Evolutionary conservation across 208 protist genomes (phyloP).

Genomic region (Phytomonas francai): DNA sequence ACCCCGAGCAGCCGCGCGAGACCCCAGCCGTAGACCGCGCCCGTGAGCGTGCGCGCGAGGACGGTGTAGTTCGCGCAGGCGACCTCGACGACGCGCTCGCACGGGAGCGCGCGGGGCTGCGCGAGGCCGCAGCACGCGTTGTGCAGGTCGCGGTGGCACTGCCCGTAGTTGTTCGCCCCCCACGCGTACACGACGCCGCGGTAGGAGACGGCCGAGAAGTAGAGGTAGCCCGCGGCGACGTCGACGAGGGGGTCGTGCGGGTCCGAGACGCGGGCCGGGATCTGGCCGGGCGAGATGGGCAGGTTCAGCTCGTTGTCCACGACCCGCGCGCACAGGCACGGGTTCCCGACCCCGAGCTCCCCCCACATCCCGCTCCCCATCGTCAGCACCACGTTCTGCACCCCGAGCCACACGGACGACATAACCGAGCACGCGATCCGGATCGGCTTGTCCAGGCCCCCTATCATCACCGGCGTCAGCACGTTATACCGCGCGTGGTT

Average conservation of each 20-base stretch:
- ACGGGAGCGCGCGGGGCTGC: constrained; percentile 26
- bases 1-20: constrained; percentile 47
- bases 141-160: constrained; percentile 46
- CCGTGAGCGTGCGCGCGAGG: constrained; percentile 45
- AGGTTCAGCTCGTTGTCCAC: constrained; percentile 55
- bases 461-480: constrained; percentile 68
- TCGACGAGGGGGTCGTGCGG: constrained; percentile 49
- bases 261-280: constrained; percentile 29
- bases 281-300: constrained; percentile 54
- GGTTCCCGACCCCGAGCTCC: constrained; percentile 64
- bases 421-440: constrained; percentile 57
- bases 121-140: constrained; percentile 47
- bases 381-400: constrained; percentile 46
- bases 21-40: constrained; percentile 70
- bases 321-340: constrained; percentile 42
- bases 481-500: constrained; percentile 49
- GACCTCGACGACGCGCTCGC: constrained; percentile 51
- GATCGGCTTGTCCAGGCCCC: constrained; percentile 61
- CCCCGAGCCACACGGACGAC: constrained; percentile 59
- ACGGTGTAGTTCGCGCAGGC: constrained; percentile 59
- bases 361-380: constrained; percentile 79
- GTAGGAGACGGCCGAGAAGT: constrained; percentile 39
- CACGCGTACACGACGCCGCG: constrained; percentile 55
- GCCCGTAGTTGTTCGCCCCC: constrained; percentile 70
- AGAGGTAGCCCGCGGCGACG: constrained; percentile 48